These are phyloP conservation scores for Ziziphus jujuba DNA, from an alignment of 306 rosid species.

Conservation along the genomic window DNA sequence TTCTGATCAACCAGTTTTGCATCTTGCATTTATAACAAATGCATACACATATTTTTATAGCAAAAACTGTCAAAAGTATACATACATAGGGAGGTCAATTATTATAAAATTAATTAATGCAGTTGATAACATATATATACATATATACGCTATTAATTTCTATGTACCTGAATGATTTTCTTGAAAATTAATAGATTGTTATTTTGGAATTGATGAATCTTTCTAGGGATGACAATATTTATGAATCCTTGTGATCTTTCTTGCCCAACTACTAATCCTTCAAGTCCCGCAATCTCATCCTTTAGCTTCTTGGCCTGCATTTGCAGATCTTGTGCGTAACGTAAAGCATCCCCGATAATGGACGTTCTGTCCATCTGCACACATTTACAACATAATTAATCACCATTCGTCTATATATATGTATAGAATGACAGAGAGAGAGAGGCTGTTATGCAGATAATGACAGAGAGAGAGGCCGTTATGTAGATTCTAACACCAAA, in stretches of 20 bases:
- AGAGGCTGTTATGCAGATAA: no score
- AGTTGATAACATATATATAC: no score
- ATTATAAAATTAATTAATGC: no score
- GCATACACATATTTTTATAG: no score
- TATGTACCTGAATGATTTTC: conserved; percentile 64
- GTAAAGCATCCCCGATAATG: conserved; percentile 75
- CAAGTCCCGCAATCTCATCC: conserved; percentile 64
- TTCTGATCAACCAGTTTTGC: no score
- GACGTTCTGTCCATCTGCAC: conserved; percentile 86
- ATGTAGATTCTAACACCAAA: no score
- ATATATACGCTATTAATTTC: no score
- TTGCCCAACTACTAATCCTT: conserved; percentile 45
- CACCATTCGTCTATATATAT: not conserved
- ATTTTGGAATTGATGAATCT: conserved; percentile 25
- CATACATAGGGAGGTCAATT: no score
- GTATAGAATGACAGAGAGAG: no score
- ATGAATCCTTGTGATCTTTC: conserved; percentile 36
- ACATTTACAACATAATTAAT: not conserved
- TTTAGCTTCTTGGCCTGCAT: conserved; percentile 60
- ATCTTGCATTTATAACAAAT: no score
- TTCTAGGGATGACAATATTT: conserved; percentile 14
- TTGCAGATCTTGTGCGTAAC: conserved; percentile 63
- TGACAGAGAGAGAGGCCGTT: no score
- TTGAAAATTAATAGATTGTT: conserved; percentile 31
- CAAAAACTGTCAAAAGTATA: no score